Conservation (phyloP, 2,329 filamentous ascomycete genomes). For the Mycosphaerelloides madeirae region DNA sequence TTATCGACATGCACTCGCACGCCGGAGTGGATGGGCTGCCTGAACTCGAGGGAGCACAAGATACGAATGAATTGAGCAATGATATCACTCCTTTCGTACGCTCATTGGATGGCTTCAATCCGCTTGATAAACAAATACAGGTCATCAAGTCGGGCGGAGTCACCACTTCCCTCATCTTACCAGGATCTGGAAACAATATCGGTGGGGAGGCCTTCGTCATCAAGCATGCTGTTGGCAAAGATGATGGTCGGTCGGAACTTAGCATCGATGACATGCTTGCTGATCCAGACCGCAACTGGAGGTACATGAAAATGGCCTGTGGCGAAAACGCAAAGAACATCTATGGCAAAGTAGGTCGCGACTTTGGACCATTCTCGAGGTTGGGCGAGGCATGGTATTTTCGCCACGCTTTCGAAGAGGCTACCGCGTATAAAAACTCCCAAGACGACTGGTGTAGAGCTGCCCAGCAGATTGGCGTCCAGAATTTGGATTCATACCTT, state of each 20-base stretch:
- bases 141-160: constrained; percentile 71
- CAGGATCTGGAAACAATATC: constrained; percentile 66
- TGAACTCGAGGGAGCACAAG: constrained; percentile 49
- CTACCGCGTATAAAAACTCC: constrained; percentile 50
- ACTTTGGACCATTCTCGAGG: constrained; percentile 54
- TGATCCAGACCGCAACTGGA: constrained; percentile 60
- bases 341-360: constrained; percentile 52
- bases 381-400: constrained; percentile 67
- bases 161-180: constrained; percentile 62
- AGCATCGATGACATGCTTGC: constrained; percentile 61
- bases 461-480: constrained; percentile 48
- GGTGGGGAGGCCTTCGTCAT: constrained; percentile 66
- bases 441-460: constrained; percentile 66
- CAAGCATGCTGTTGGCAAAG: constrained; percentile 60
- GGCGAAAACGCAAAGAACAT: constrained; percentile 64
- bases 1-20: constrained; percentile 70
- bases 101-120: constrained; percentile 61
- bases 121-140: constrained; percentile 60
- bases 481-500: constrained; percentile 54
- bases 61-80: constrained; percentile 59
- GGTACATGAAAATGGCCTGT: constrained; percentile 72
- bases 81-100: constrained; percentile 66
- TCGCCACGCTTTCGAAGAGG: constrained; percentile 62
- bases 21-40: constrained; percentile 59
- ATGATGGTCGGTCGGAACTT: constrained; percentile 58